phyloP scores from a whole-genome alignment of 1,139 yeast genomes.

The Wickerhamomyces sp. region DNA sequence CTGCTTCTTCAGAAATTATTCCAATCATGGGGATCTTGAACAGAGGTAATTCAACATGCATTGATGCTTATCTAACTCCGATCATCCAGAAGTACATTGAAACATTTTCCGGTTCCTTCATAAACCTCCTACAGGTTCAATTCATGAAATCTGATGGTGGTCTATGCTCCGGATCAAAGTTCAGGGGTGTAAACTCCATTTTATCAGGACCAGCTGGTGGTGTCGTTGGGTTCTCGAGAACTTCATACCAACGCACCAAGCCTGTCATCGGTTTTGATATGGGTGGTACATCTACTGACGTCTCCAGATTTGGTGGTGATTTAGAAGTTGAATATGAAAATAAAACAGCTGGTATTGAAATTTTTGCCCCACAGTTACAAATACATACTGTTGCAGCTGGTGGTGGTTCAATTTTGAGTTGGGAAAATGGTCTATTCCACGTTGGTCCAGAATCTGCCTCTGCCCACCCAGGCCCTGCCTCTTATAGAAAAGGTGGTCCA shows the following conservation, averaged over 20 bases:
- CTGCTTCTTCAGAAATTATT: conserved; percentile 50
- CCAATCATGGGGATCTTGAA: conserved; percentile 68
- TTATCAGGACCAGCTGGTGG: conserved; percentile 62
- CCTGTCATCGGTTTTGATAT: conserved; percentile 55
- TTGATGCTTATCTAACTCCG: conserved; percentile 72
- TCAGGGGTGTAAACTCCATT: conserved; percentile 47
- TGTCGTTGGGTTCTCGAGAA: conserved; percentile 50
- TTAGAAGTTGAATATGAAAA: conserved; percentile 52
- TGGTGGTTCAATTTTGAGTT: conserved; percentile 48
- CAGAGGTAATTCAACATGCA: conserved; percentile 62
- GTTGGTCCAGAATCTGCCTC: conserved; percentile 59
- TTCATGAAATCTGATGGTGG: conserved; percentile 64
- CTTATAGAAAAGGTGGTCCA: conserved; percentile 55
- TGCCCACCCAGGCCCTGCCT: conserved; percentile 58
- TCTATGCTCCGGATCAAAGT: conserved; percentile 34
- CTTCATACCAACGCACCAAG: conserved; percentile 38
- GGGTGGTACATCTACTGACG: conserved; percentile 62
- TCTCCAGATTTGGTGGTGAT: conserved; percentile 41
- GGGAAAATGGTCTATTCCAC: conserved; percentile 47
- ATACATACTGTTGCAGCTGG: conserved; percentile 59
- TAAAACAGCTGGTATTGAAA: conserved; percentile 48
- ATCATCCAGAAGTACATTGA: conserved; percentile 53
- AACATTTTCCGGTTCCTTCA: conserved; percentile 38
- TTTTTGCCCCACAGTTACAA: conserved; percentile 54
- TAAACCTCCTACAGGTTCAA: conserved; percentile 37